phyloP scores from a whole-genome alignment of 2,329 filamentous ascomycete genomes.

The Ophiostoma sp. region DNA sequence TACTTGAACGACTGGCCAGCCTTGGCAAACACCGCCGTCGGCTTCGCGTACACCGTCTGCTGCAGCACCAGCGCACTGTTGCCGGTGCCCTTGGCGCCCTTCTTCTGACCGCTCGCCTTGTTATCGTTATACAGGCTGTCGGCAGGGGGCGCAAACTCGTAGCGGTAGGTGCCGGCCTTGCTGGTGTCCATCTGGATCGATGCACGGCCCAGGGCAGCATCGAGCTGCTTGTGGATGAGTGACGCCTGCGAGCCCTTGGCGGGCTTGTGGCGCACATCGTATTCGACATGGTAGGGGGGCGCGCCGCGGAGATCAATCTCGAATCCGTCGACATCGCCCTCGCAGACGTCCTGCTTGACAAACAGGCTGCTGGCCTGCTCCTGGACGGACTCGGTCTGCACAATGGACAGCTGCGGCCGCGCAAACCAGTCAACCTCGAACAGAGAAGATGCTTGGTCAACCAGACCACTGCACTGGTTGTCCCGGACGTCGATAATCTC shows the following conservation, averaged over 20 bases:
- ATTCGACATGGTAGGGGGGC: slow-evolving; percentile 76
- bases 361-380: slow-evolving; percentile 48
- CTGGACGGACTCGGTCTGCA: slow-evolving; percentile 56
- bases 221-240: slow-evolving; percentile 64
- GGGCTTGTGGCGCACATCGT: slow-evolving; percentile 69
- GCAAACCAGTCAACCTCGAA: slow-evolving; percentile 85
- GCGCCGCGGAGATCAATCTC: slow-evolving; percentile 64
- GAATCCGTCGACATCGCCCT: slow-evolving; percentile 86
- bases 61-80: slow-evolving; percentile 57
- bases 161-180: slow-evolving; percentile 76
- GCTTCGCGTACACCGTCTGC: slow-evolving; percentile 79
- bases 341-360: slow-evolving; percentile 77
- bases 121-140: slow-evolving; percentile 82
- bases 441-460: slow-evolving; percentile 65
- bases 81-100: neutral
- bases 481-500: slow-evolving; percentile 74
- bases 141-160: slow-evolving; percentile 74
- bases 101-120: slow-evolving; percentile 30
- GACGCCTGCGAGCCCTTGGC: slow-evolving; percentile 41
- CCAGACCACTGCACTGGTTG: slow-evolving; percentile 70
- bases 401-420: slow-evolving; percentile 64
- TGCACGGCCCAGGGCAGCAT: slow-evolving; percentile 68
- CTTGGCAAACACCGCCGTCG: slow-evolving; percentile 73
- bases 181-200: slow-evolving; percentile 81
- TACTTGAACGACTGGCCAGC: slow-evolving; percentile 94